Base-by-base conservation (phyloP, 768 basidiomycete genomes). In the Amyloporia xantha region DNA sequence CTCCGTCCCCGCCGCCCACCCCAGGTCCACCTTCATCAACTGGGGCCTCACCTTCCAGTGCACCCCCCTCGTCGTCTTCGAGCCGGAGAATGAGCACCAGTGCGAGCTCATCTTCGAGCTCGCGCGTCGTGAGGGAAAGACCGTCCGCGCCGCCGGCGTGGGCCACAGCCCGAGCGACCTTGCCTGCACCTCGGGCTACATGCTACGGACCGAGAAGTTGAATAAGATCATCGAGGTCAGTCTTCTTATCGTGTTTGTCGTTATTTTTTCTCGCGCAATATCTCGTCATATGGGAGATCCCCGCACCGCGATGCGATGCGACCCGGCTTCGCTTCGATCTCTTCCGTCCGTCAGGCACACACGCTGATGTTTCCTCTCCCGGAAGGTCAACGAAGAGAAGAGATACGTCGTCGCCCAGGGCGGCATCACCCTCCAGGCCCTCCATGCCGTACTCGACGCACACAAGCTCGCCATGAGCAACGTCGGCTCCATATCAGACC, bases 101-200 rank as follows among this genome's bases (percentile, higher is more conserved):
- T 87, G 91, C 60, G 73, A 75, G 39, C 75, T 81, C 55, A 73
- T 94, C 40, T 72, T 98, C 23, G 88, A 90, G 60, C 80, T 92
- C 21, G 92, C 93, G 0, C 72, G 82, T 15, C 71, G 86, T 37
- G 81, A 92, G 61, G 69, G 76, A 13, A 81, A 77, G 61, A 72
- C 76, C 19, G 73, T 98, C 27, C 81, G 92, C 48, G 86, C 89
- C 1, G 86, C 83, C 11, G 96, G 92, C 11, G 82, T 91, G 13
- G 95, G 94, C 2, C 94, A 97, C 68, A 89, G 86, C 50, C 95
- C 95, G 20, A 88, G 84, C 61, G 95, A 99, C 69, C 74, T 98
- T 43, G 88, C 91, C 0, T 97, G 92, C 68, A 96, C 93, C 0
- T 76, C 71, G 44, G 90, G 82, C 10, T 93, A 79, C 69, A 86